Evolutionary conservation across 352 stramenopile genomes (phyloP).

Genomic region (Phytophthora brassicae): DNA sequence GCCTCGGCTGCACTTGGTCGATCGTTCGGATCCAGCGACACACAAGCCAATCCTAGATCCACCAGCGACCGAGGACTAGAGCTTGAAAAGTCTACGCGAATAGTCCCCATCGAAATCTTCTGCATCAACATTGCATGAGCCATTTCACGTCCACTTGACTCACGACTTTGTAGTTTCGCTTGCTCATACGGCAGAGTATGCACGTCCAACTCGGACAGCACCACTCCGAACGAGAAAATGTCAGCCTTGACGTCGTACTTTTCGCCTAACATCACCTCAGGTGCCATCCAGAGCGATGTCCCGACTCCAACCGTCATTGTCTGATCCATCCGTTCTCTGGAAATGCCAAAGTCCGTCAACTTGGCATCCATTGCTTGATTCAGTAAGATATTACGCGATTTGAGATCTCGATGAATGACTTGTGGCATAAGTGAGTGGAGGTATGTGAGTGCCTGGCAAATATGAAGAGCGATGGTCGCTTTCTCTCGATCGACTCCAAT

Average conservation of each 20-base stretch:
- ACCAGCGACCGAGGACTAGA: constrained; percentile 1
- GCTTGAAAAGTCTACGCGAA: constrained; percentile 21
- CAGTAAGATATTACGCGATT: constrained; percentile 47
- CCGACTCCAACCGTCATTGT: constrained; percentile 22
- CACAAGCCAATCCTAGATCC: background rate
- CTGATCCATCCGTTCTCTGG: constrained; percentile 17
- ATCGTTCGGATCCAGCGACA: background rate
- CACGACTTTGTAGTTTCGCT: background rate
- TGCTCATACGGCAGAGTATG: constrained; percentile 26
- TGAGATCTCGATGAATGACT: constrained; percentile 21
- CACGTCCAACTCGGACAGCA: constrained; percentile 40
- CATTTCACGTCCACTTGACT: background rate
- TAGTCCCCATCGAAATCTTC: constrained; percentile 20
- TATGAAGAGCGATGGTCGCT: constrained; percentile 25
- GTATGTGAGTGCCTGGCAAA: constrained; percentile 29
- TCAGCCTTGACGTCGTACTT: constrained; percentile 23
- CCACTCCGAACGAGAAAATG: constrained; percentile 32
- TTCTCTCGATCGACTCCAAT: constrained; percentile 33
- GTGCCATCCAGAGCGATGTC: constrained; percentile 22
- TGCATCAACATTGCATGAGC: constrained; percentile 22
- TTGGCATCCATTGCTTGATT: constrained; percentile 35
- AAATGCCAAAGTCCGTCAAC: constrained; percentile 53
- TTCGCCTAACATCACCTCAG: constrained; percentile 23
- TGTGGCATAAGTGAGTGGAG: constrained; percentile 14
- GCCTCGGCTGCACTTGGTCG: background rate